Conservation (phyloP, 2,329 filamentous ascomycete genomes). For the Lizonia empirigonia region DNA sequence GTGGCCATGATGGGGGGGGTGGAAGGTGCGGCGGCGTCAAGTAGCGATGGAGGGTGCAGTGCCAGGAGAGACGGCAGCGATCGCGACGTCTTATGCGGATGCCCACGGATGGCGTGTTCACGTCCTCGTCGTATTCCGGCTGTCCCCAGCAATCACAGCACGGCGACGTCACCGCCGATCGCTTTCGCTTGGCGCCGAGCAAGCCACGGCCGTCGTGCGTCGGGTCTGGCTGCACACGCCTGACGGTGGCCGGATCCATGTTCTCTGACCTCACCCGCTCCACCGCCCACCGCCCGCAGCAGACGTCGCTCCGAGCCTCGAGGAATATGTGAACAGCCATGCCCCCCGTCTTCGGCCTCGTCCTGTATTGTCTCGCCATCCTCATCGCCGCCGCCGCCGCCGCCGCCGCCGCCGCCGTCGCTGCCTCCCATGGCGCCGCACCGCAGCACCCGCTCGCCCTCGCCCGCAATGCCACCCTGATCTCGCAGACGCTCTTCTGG, state of each 20-base stretch:
- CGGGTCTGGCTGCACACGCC: slow-evolving; percentile 1
- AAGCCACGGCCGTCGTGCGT: slow-evolving; percentile 6
- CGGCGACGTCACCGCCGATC: slow-evolving; percentile 9
- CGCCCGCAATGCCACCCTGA: slow-evolving; percentile 40
- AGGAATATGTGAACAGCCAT: slow-evolving; percentile 41
- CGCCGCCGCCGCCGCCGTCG: slow-evolving; percentile 16
- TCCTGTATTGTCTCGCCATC: slow-evolving; percentile 27
- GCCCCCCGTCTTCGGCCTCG: slow-evolving; percentile 30
- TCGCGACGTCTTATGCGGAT: slow-evolving; percentile 31
- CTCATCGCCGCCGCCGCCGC: slow-evolving; percentile 17
- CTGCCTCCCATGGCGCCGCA: slow-evolving; percentile 15
- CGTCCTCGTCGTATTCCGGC: slow-evolving; percentile 1
- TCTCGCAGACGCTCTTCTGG: slow-evolving; percentile 72
- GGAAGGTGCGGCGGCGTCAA: not conserved
- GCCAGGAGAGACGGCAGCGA: slow-evolving; percentile 9
- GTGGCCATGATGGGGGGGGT: slow-evolving; percentile 30
- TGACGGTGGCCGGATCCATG: slow-evolving; percentile 13
- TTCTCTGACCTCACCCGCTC: slow-evolving; percentile 31
- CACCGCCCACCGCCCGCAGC: not conserved
- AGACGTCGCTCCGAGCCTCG: slow-evolving; percentile 6
- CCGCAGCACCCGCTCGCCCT: slow-evolving; percentile 38
- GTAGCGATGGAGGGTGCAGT: slow-evolving; percentile 7
- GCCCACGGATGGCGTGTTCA: slow-evolving; percentile 24
- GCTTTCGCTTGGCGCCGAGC: slow-evolving; percentile 11
- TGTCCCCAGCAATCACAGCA: slow-evolving; percentile 2